Evolutionary conservation across 345 rosid genomes (phyloP), one percentile per base, ranked within the genome.

Genomic region (Lepidium africanum): DNA sequence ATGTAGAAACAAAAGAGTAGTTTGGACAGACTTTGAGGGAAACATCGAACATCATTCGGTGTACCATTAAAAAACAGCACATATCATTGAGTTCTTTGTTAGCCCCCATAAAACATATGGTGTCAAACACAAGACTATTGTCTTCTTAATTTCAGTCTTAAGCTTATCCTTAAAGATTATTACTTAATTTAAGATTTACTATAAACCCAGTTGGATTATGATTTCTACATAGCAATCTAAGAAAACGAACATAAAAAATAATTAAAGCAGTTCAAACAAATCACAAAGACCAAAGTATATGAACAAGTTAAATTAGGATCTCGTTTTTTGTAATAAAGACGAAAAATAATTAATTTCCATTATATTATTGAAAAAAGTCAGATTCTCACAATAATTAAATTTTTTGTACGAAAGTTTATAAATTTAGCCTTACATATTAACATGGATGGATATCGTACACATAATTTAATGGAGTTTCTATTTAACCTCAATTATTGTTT

Each of bases 1-100:
- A 63, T 41, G 55, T 65, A 76, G 80, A 81, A 80, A 83, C 76
- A 80, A 78, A 74, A 60, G 21, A 59, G 81, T 79, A 71, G 40
- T 81, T 85, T 87, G 87, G 88, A 84, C 82, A 60, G 79, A 50
- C 65, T 75, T 77, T 69, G 81, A 45, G n/a, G 13, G 62, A 74
- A 67, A 59, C 67, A 65, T 59, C 64, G 23, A 65, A 67, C 67
- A 74, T 66, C 71, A 65, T 73, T 73, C 32, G 59, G 59, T 64
- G 77, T 65, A 58, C 77, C 54, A 63, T 54, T 0, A 30, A 14
- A 72, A 72, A 72, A 72, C 76, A 72, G 39, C 58, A 59, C 60
- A 49, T 66, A 50, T 66, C 77, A 66, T 73, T 73, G 77, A 59
- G 77, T 69, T 74, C 60, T 72, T 71, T 49, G 61, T 65, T 63